These are phyloP conservation scores for Pezicula radicicola DNA, from an alignment of 2,329 filamentous ascomycete genomes.

Conservation along the genomic window DNA sequence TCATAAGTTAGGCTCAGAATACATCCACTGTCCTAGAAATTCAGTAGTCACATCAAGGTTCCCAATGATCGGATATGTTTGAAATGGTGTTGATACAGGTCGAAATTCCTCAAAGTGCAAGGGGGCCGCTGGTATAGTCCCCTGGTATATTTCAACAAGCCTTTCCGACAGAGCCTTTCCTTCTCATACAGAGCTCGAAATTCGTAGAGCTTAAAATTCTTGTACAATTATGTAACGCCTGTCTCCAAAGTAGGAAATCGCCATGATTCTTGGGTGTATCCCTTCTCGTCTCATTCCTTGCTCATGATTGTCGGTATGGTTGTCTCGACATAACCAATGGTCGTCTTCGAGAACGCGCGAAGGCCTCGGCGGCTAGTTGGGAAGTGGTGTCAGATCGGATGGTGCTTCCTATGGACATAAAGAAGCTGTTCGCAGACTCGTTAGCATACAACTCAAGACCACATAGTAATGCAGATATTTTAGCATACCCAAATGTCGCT, in stretches of 20 bases:
- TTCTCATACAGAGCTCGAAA: neutral
- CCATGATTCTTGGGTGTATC: conserved; percentile 4
- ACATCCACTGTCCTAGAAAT: no score
- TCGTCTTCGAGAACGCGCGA: conserved; percentile 68
- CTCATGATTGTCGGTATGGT: conserved; percentile 12
- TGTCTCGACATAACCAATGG: conserved; percentile 61
- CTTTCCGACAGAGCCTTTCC: neutral
- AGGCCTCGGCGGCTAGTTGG: conserved; percentile 71
- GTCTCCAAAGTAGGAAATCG: conserved; percentile 1
- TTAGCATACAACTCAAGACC: conserved; percentile 10
- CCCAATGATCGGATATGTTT: neutral
- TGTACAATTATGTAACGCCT: conserved; percentile 13
- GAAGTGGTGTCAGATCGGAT: conserved; percentile 84
- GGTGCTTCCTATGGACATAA: conserved; percentile 98
- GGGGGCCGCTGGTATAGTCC: neutral
- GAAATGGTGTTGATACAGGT: conserved; percentile 5
- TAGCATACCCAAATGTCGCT: conserved; percentile 84
- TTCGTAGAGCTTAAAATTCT: no score
- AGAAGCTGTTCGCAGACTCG: conserved; percentile 58
- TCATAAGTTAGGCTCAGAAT: no score
- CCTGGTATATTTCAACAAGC: neutral
- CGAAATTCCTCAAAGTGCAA: neutral
- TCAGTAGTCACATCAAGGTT: no score
- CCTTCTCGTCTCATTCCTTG: neutral
- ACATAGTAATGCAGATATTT: conserved; percentile 1